A percentile compares a stretch with the other conserved stretches of the same genome.
Conservation (phyloP, 768 basidiomycete species). For the Chalciporus piperatus region DNA sequence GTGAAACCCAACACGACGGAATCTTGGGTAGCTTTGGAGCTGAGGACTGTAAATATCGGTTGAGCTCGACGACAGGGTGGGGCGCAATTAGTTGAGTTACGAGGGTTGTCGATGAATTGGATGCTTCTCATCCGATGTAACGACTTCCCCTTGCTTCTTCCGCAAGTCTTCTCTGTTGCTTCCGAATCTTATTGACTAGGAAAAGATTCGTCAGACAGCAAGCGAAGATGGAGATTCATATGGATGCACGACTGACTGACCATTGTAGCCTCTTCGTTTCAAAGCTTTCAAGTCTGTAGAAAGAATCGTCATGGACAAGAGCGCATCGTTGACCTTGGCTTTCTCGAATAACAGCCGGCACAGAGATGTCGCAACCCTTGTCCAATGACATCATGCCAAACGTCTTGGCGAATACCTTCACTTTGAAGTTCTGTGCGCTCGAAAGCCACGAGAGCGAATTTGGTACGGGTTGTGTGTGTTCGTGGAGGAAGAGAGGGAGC, state of each 20-base stretch:
- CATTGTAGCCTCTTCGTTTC: conserved; percentile 82
- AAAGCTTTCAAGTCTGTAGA: conserved; percentile 84
- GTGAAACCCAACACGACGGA: too few species aligned
- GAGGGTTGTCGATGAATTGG: conserved; percentile 3
- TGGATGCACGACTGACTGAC: conserved; percentile 45
- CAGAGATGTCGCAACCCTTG: conserved; percentile 80
- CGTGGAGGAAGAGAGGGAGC: conserved; percentile 87
- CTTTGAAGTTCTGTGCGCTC: conserved; percentile 61
- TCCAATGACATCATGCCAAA: conserved; percentile 35
- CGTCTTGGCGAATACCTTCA: conserved; percentile 63
- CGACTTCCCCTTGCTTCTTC: conserved; percentile 40
- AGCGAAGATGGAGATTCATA: neutral
- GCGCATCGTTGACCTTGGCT: conserved; percentile 80
- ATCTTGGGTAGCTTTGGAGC: too few species aligned
- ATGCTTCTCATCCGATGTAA: conserved; percentile 18
- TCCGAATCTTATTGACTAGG: conserved; percentile 85
- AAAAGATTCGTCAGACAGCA: conserved; percentile 5
- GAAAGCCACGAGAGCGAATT: conserved; percentile 65
- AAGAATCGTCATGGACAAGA: conserved; percentile 91
- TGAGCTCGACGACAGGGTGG: conserved; percentile 10
- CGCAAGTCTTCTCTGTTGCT: conserved; percentile 66
- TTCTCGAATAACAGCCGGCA: conserved; percentile 76
- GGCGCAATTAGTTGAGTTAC: conserved; percentile 14
- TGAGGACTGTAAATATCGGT: too few species aligned
- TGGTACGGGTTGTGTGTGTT: conserved; percentile 70